These are phyloP conservation scores for Fusarium nygamai DNA, from an alignment of 2,329 filamentous ascomycete species.

Conservation along the genomic window DNA sequence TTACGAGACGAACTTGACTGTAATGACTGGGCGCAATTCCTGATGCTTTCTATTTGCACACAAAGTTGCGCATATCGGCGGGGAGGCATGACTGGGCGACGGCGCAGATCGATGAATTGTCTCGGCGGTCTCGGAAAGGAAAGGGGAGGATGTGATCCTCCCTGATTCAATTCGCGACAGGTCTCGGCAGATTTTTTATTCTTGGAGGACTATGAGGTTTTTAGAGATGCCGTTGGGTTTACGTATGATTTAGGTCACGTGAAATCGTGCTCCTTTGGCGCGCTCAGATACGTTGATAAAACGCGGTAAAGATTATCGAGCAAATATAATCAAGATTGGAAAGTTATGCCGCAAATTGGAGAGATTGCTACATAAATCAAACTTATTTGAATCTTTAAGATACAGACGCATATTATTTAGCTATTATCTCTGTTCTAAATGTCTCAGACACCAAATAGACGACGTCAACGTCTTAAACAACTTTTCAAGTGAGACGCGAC, in stretches of 20 bases:
- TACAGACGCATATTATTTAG: not conserved
- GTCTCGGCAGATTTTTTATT: conserved; percentile 11
- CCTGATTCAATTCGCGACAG: conserved; percentile 20
- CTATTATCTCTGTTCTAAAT: not conserved
- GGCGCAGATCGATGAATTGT: conserved; percentile 13
- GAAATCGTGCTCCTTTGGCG: conserved; percentile 25
- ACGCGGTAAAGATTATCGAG: conserved; percentile 14
- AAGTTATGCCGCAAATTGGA: not conserved
- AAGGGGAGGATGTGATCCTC: not conserved
- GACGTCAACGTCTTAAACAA: conserved; percentile 14
- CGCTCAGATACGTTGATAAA: not conserved
- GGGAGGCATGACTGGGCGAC: not conserved
- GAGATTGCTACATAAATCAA: not conserved
- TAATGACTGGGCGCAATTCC: conserved; percentile 20
- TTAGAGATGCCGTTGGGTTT: conserved; percentile 14
- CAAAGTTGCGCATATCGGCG: conserved; percentile 1
- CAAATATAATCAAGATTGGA: conserved; percentile 4
- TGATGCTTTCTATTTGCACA: conserved; percentile 13
- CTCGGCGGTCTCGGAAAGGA: conserved; percentile 17
- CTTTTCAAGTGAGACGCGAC: conserved; percentile 40
- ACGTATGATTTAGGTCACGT: conserved; percentile 28
- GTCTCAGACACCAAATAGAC: not conserved
- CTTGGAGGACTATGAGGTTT: not conserved
- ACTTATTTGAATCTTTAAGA: not conserved
- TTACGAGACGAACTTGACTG: conserved; percentile 3